phyloP scores from a whole-genome alignment of 371 early-diverging fungal species.

The Syncephalastrum monosporum region DNA sequence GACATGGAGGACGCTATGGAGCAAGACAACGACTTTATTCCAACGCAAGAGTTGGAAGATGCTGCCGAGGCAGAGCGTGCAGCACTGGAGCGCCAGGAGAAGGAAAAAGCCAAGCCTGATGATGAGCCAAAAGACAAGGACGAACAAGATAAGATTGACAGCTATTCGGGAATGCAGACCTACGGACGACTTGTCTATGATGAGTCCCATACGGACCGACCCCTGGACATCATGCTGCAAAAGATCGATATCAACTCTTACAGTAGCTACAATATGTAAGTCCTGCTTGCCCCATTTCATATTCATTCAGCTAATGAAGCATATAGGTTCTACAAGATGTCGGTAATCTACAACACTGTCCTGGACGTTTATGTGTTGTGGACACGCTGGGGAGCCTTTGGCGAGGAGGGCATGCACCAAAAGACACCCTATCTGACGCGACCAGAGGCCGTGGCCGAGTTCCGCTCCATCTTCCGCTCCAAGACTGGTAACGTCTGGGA shows the following conservation, averaged over 20 bases:
- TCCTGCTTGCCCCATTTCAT: not conserved
- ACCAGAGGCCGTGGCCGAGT: slow-evolving; percentile 54
- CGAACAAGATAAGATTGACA: slow-evolving; percentile 24
- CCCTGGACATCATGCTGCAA: slow-evolving; percentile 50
- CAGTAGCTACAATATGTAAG: slow-evolving; percentile 38
- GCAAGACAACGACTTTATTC: slow-evolving; percentile 23
- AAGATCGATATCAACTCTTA: slow-evolving; percentile 42
- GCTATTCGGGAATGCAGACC: slow-evolving; percentile 33
- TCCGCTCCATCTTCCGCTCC: slow-evolving; percentile 57
- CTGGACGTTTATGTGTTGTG: slow-evolving; percentile 54
- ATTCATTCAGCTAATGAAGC: not conserved
- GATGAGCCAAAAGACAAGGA: slow-evolving; percentile 17
- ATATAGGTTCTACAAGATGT: slow-evolving; percentile 57
- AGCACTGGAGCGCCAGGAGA: slow-evolving; percentile 25
- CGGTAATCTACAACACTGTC: slow-evolving; percentile 48
- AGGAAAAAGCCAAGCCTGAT: slow-evolving; percentile 3
- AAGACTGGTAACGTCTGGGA: slow-evolving; percentile 62
- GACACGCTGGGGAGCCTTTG: slow-evolving; percentile 61
- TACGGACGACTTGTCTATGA: slow-evolving; percentile 41
- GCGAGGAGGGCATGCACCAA: slow-evolving; percentile 56
- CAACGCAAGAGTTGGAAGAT: slow-evolving; percentile 29
- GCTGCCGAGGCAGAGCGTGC: slow-evolving; percentile 45
- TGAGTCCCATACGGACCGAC: slow-evolving; percentile 17
- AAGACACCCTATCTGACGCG: slow-evolving; percentile 52
- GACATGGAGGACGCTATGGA: slow-evolving; percentile 10